Percentiles rank a stretch among this genome's conserved stretches.
Evolutionary conservation across 352 stramenopile genomes (phyloP).

Genomic region (Thraustochytrium sp.): DNA sequence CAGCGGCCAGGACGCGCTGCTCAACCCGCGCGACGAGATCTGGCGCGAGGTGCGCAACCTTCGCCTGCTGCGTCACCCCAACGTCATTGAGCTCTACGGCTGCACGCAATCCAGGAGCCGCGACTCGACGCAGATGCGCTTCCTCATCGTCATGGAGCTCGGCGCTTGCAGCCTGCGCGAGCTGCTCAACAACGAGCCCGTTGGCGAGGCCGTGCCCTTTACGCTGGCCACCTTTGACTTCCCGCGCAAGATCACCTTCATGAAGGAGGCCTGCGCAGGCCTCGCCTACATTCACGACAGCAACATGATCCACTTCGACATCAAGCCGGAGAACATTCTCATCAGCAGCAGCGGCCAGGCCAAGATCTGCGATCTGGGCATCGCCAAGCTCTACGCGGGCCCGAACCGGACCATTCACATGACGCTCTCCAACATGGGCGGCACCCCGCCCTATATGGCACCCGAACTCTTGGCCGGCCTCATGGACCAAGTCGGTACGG

Average conservation of each 20-base stretch:
- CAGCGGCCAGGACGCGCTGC: neutral
- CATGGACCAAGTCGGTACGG: constrained; percentile 61
- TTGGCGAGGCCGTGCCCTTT: neutral
- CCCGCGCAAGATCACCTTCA: neutral
- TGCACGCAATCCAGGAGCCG: neutral
- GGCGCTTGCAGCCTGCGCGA: constrained; percentile 19
- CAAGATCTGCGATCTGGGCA: constrained; percentile 43
- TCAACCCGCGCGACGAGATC: constrained; percentile 31
- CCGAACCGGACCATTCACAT: constrained; percentile 26
- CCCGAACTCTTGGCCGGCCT: constrained; percentile 18
- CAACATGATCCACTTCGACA: constrained; percentile 45
- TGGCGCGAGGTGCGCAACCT: constrained; percentile 33
- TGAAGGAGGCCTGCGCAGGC: constrained; percentile 1
- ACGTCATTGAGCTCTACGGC: constrained; percentile 43
- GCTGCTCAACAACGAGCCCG: constrained; percentile 9
- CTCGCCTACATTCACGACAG: constrained; percentile 42
- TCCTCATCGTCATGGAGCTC: constrained; percentile 38
- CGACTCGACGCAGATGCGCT: constrained; percentile 10
- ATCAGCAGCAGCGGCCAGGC: neutral
- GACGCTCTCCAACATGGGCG: constrained; percentile 31
- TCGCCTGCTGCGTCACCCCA: constrained; percentile 12
- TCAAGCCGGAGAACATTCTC: constrained; percentile 46
- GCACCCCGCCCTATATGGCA: constrained; percentile 40
- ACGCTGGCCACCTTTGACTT: neutral
- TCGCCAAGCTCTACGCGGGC: constrained; percentile 18